Percentiles rank a stretch among this genome's conserved stretches.
Conservation (phyloP, 225 moss, liverwort and hornwort genomes). For the Sphagnum tenellum region DNA sequence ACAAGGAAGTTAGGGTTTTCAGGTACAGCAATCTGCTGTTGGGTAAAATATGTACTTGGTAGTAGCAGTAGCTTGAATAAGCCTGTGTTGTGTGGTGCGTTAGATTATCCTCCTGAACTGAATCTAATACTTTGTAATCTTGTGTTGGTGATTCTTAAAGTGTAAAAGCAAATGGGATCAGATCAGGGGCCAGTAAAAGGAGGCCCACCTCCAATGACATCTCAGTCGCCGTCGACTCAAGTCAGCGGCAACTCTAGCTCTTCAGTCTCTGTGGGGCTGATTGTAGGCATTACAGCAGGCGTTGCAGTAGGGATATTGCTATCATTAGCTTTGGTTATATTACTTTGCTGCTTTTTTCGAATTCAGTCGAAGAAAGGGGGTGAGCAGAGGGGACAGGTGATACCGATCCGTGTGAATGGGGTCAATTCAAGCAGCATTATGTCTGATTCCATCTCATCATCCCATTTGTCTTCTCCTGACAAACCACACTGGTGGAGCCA, state of each 20-base stretch:
- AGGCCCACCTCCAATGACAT: not conserved
- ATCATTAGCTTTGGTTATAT: conserved; percentile 28
- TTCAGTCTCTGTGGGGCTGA: conserved; percentile 34
- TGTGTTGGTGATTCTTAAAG: no score
- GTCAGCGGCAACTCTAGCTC: no score
- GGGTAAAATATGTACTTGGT: no score
- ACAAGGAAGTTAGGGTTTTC: no score
- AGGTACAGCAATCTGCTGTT: no score
- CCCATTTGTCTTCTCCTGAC: conserved; percentile 24
- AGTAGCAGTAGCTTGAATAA: no score
- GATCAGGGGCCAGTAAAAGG: no score
- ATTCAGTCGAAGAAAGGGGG: conserved; percentile 38
- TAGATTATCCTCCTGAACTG: no score
- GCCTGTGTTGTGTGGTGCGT: no score
- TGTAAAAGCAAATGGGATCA: no score
- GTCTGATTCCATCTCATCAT: conserved; percentile 65
- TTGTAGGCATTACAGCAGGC: conserved; percentile 80
- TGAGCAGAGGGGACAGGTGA: conserved; percentile 49
- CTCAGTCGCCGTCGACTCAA: not conserved
- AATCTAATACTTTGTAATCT: no score
- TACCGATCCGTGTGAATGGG: conserved; percentile 92
- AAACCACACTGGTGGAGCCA: conserved; percentile 60
- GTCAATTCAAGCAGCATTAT: conserved; percentile 72
- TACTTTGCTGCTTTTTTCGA: conserved; percentile 56
- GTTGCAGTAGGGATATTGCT: conserved; percentile 64